Evolutionary conservation across 345 rosid genomes (phyloP), one percentile per base, ranked within the genome.

Genomic region (Moringa oleifera): DNA sequence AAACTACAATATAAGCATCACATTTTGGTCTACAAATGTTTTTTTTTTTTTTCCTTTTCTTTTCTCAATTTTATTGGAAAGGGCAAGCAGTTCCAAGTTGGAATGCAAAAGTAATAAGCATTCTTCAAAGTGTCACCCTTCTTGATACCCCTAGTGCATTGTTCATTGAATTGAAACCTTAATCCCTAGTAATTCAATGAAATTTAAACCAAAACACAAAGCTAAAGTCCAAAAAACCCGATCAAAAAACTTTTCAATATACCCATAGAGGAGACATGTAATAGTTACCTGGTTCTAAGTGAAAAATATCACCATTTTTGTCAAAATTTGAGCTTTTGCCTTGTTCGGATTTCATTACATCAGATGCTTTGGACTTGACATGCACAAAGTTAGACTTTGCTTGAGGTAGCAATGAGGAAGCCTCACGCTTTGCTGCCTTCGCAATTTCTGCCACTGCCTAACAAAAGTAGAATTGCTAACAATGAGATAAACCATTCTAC

Each of bases 401-500:
- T 68, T 58, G 67, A 22, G 58, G 60, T 11, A 87, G 90, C 73
- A 93, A 75, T 31, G 73, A 64, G 68, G 59, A 68, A 65, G 96
- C 90, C 77, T 90, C 95, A n/a, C 46, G 78, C 78, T 79, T 90
- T 25, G 83, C 77, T 61, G 96, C 84, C 78, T 85, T 93, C 20
- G 69, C 78, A 69, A 93, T 85, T 80, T 90, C 94, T 60, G 69
- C 80, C 41, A 93, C 83, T 53, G 90, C 97, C 98, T 93, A 68
- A 61, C 73, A 58, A 60, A 62, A 55, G 64, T 25, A 78, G 24
- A 57, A 60, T 54, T 25, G 28, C 33, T 46, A 58, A 59, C 21
- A 17, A 50, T 31, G 19, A 41, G 47, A 41, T 41, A 41, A 11
- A 41, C 12, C 1, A 1, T 15, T 41, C 47, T 41, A 41, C 47